phyloP scores from a whole-genome alignment of 2,329 filamentous ascomycete genomes.

The Blumeria graminis region DNA sequence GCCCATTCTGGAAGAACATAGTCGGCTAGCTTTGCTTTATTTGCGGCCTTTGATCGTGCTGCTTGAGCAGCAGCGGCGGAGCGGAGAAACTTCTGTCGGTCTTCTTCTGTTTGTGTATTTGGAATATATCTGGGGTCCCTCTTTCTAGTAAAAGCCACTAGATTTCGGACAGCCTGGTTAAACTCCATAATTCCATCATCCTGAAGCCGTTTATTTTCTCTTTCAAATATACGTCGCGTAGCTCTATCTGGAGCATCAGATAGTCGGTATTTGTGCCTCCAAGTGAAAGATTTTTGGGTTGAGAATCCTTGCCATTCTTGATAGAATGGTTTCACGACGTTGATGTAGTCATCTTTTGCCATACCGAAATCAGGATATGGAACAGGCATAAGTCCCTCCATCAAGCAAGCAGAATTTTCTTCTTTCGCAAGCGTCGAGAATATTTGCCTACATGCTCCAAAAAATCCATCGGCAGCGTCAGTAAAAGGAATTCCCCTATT shows the following conservation, averaged over 20 bases:
- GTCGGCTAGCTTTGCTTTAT: constrained; percentile 47
- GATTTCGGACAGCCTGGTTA: constrained; percentile 70
- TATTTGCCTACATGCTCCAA: constrained; percentile 47
- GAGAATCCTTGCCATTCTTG: constrained; percentile 55
- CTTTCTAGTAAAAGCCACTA: constrained; percentile 76
- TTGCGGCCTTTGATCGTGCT: constrained; percentile 55
- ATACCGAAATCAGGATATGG: constrained; percentile 68
- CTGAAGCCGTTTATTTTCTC: constrained; percentile 68
- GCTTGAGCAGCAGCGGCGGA: constrained; percentile 67
- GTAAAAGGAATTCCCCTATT: constrained; percentile 55
- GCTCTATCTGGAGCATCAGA: constrained; percentile 73
- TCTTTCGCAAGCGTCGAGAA: constrained; percentile 65
- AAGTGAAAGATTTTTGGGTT: constrained; percentile 67
- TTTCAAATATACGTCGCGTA: constrained; percentile 69
- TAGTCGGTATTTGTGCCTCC: constrained; percentile 66
- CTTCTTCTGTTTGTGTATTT: constrained; percentile 53
- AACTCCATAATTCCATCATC: constrained; percentile 72
- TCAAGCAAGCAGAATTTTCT: constrained; percentile 51
- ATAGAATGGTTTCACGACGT: constrained; percentile 61
- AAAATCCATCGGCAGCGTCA: constrained; percentile 65
- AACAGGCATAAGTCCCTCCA: constrained; percentile 32
- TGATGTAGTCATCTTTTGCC: constrained; percentile 51
- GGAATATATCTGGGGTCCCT: constrained; percentile 66
- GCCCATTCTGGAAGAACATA: constrained; percentile 55
- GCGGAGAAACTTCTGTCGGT: constrained; percentile 55